phyloP scores from a whole-genome alignment of 2,329 filamentous ascomycete species.

The Aspergillus piperis region DNA sequence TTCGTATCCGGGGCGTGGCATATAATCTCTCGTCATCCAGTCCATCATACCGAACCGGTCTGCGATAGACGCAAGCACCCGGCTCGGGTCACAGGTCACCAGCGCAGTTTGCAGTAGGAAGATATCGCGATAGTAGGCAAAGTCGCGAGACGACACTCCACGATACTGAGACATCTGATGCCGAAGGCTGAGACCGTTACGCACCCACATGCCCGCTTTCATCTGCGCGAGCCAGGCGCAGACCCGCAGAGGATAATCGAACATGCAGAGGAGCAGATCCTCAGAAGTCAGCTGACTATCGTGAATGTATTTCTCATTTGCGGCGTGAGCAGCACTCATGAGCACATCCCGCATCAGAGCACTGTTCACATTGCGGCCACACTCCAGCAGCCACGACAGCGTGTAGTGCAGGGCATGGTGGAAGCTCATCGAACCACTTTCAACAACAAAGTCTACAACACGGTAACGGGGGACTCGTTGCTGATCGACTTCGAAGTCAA shows the following conservation, averaged over 20 bases:
- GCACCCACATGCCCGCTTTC: slow-evolving; percentile 97
- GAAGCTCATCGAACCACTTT: slow-evolving; percentile 90
- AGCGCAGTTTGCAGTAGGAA: slow-evolving; percentile 90
- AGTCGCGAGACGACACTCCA: slow-evolving; percentile 83
- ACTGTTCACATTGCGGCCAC: slow-evolving; percentile 72
- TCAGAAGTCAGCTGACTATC: slow-evolving; percentile 61
- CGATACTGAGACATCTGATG: slow-evolving; percentile 95
- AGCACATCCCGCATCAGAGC: slow-evolving; percentile 69
- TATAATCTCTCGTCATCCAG: slow-evolving; percentile 84
- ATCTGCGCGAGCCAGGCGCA: slow-evolving; percentile 98
- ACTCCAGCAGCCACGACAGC: slow-evolving; percentile 92
- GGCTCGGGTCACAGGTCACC: slow-evolving; percentile 78
- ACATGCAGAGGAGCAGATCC: slow-evolving; percentile 80
- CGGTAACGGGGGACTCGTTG: slow-evolving; percentile 56
- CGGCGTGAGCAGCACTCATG: slow-evolving; percentile 65
- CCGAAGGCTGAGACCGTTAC: slow-evolving; percentile 91
- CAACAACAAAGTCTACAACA: slow-evolving; percentile 84
- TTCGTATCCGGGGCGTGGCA: slow-evolving; percentile 74
- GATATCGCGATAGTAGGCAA: slow-evolving; percentile 91
- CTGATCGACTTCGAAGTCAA: slow-evolving; percentile 69
- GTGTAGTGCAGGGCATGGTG: slow-evolving; percentile 97
- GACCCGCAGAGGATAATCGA: slow-evolving; percentile 90
- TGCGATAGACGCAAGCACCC: slow-evolving; percentile 83
- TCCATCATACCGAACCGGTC: slow-evolving; percentile 86
- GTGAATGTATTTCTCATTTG: slow-evolving; percentile 57